Conservation (phyloP, 129 eudicot genomes). For the Apium graveolens region DNA sequence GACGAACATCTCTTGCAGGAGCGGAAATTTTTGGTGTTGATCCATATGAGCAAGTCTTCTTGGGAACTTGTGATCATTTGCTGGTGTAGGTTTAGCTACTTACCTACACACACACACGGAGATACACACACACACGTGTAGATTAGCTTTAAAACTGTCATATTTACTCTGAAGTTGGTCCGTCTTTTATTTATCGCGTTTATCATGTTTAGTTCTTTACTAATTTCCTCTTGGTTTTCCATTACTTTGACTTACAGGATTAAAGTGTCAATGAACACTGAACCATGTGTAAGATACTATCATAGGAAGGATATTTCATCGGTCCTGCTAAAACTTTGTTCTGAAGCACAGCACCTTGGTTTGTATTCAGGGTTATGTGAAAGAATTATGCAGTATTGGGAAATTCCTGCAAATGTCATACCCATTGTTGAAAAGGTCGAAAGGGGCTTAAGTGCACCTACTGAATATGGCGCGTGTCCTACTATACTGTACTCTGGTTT, state of each 20-base stretch:
- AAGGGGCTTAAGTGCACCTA: constrained; percentile 11
- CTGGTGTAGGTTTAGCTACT: constrained; percentile 63
- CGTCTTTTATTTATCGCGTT: background rate
- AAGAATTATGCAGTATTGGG: constrained; percentile 66
- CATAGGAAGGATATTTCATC: constrained; percentile 42
- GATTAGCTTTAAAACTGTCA: background rate
- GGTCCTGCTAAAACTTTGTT: constrained; percentile 49
- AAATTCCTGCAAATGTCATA: constrained; percentile 39
- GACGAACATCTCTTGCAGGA: constrained; percentile 57
- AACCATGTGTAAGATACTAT: constrained; percentile 52
- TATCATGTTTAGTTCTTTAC: constrained; percentile 10
- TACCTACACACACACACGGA: background rate
- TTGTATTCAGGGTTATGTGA: constrained; percentile 61
- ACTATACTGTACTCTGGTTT: background rate
- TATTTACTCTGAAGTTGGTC: background rate
- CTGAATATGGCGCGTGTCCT: constrained; percentile 12
- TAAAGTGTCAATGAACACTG: constrained; percentile 38
- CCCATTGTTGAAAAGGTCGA: constrained; percentile 14
- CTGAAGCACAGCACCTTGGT: constrained; percentile 33
- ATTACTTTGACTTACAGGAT: constrained; percentile 43
- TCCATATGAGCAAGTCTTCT: constrained; percentile 67
- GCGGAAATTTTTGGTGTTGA: constrained; percentile 75
- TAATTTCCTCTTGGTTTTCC: constrained; percentile 13
- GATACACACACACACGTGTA: background rate
- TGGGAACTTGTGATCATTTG: constrained; percentile 79